Percentiles rank a stretch among this genome's conserved stretches.
These are phyloP conservation scores for Xylariaceae sp. DNA, from an alignment of 2,329 filamentous ascomycete genomes.

Conservation along the genomic window DNA sequence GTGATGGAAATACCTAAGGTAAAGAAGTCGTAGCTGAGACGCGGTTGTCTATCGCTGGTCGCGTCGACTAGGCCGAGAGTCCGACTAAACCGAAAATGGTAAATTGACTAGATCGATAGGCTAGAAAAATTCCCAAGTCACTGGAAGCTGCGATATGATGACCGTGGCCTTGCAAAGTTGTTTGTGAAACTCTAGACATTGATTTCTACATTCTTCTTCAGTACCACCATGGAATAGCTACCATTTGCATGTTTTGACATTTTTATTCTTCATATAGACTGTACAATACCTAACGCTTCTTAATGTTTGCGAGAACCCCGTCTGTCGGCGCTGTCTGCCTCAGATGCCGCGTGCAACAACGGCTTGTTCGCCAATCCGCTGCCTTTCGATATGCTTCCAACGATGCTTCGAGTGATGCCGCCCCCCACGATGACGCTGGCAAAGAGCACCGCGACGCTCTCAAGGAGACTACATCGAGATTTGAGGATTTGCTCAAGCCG, in stretches of 20 bases:
- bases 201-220: too few species aligned
- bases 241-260: too few species aligned
- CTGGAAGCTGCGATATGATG: too few species aligned
- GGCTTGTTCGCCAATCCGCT: constrained; percentile 22
- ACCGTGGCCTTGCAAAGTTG: too few species aligned
- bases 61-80: background rate
- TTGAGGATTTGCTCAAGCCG: background rate
- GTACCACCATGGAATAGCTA: too few species aligned
- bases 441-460: background rate
- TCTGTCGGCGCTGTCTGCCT: constrained; percentile 36
- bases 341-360: constrained; percentile 33
- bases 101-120: background rate
- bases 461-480: background rate
- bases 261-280: too few species aligned
- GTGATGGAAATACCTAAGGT: too few species aligned
- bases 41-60: background rate
- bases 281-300: constrained; percentile 6
- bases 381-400: constrained; percentile 6
- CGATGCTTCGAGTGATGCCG: constrained; percentile 3
- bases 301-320: constrained; percentile 34
- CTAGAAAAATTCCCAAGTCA: too few species aligned
- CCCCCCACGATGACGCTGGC: background rate
- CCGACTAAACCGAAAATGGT: background rate
- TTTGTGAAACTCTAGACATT: too few species aligned
- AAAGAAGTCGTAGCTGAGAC: background rate